Evolutionary conservation across 2,329 filamentous ascomycete species (phyloP).

Genomic region (Paecilomyces fulvus): DNA sequence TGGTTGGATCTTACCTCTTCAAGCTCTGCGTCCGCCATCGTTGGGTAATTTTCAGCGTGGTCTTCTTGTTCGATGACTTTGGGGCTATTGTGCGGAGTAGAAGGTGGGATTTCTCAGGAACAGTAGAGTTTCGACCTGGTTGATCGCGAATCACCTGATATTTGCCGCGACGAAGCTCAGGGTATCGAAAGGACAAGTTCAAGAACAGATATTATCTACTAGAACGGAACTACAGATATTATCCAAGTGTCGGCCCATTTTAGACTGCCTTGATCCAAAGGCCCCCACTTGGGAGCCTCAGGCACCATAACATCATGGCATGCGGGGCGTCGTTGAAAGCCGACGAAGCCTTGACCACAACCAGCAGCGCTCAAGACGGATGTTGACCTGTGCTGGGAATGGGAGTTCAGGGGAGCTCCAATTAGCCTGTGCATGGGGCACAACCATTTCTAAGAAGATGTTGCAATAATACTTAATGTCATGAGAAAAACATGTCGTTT

Average conservation of each 20-base stretch:
- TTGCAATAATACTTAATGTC: not conserved
- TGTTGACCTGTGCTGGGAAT: not conserved
- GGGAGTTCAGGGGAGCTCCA: not conserved
- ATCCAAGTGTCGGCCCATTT: not conserved
- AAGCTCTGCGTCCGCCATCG: conserved; percentile 58
- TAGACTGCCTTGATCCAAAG: not conserved
- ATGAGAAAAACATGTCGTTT: not conserved
- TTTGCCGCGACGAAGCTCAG: not conserved
- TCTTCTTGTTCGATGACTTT: not conserved
- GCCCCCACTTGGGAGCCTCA: conserved; percentile 7
- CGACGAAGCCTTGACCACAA: not conserved
- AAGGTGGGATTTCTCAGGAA: not conserved
- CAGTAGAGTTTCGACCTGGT: not conserved
- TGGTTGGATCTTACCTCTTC: conserved; percentile 44
- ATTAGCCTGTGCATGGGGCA: not conserved
- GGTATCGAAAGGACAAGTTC: not conserved
- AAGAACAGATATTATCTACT: not conserved
- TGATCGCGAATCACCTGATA: not conserved
- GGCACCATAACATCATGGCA: not conserved
- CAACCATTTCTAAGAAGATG: not conserved
- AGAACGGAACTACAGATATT: not conserved
- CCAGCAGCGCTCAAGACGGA: not conserved
- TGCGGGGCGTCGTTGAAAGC: not conserved
- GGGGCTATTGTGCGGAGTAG: not conserved
- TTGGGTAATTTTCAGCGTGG: conserved; percentile 6